Percentiles rank a stretch among this genome's conserved stretches.
These are phyloP conservation scores for Candida arabinofermentans DNA, from an alignment of 805 yeast genomes.

Conservation along the genomic window DNA sequence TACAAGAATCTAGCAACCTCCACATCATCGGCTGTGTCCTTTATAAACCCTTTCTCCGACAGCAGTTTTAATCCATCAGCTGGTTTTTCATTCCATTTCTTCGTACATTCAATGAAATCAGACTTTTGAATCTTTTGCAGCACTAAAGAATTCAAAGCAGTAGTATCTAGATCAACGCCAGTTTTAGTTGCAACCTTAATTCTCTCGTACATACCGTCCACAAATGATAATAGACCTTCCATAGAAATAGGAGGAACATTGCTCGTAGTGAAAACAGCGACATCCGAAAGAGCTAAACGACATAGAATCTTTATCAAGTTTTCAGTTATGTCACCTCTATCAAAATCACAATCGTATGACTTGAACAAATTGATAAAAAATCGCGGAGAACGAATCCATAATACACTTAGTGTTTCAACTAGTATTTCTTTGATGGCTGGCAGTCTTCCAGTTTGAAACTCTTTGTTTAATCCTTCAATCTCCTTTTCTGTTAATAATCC, in stretches of 20 bases:
- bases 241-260: conserved; percentile 91
- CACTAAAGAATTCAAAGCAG: conserved; percentile 31
- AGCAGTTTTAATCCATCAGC: conserved; percentile 66
- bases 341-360: conserved; percentile 87
- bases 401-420: conserved; percentile 75
- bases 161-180: conserved; percentile 17
- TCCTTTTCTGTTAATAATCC: conserved; percentile 25
- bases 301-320: conserved; percentile 68
- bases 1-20: conserved; percentile 75
- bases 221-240: conserved; percentile 75
- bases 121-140: conserved; percentile 55
- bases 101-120: conserved; percentile 72
- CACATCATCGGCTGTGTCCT: conserved; percentile 38
- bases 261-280: conserved; percentile 73
- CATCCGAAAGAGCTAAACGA: conserved; percentile 77
- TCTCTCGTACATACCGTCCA: conserved; percentile 58
- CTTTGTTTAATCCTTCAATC: conserved; percentile 24
- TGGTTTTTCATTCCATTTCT: conserved; percentile 73
- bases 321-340: conserved; percentile 71
- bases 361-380: conserved; percentile 75
- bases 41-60: conserved; percentile 62
- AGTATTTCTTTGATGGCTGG: conserved; percentile 69
- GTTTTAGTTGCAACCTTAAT: conserved; percentile 32
- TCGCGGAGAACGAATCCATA: conserved; percentile 77
- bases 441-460: conserved; percentile 44